phyloP scores from a whole-genome alignment of 768 basidiomycete species.

The Mrakia gelida region DNA sequence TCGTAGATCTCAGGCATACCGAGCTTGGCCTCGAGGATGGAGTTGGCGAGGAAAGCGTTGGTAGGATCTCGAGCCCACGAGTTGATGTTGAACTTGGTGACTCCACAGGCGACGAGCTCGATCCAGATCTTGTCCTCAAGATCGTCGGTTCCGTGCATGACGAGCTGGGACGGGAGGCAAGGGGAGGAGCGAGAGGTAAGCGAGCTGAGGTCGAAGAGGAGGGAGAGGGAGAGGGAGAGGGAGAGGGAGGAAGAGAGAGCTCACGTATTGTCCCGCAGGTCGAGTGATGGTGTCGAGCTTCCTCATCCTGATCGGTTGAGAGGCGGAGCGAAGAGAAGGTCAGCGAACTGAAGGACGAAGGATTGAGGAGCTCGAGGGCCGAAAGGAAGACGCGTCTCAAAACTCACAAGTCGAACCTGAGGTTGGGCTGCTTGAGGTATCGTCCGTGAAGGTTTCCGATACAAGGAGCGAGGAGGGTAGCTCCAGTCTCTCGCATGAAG shows the following conservation, averaged over 20 bases:
- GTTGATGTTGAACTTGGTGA: conserved; percentile 34
- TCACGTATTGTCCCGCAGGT: conserved; percentile 23
- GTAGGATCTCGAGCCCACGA: conserved; percentile 30
- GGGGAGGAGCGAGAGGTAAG: background rate
- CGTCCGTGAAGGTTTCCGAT: conserved; percentile 44
- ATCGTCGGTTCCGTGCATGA: conserved; percentile 45
- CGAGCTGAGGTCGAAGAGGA: background rate
- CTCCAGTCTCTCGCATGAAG: conserved; percentile 45
- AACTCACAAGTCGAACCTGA: conserved; percentile 39
- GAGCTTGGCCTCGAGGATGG: conserved; percentile 12
- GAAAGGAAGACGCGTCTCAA: conserved; percentile 10
- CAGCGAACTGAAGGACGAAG: conserved; percentile 30
- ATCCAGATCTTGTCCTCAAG: conserved; percentile 42
- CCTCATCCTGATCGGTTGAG: background rate
- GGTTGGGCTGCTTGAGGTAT: conserved; percentile 43
- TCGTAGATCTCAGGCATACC: conserved; percentile 42
- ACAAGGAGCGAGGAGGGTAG: conserved; percentile 45
- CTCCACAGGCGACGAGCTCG: conserved; percentile 42
- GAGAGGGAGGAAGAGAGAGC: background rate
- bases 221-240: background rate
- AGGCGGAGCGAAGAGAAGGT: background rate
- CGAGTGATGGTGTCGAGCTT: conserved; percentile 23
- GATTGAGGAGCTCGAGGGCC: conserved; percentile 17
- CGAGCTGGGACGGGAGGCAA: background rate
- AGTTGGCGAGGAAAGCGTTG: conserved; percentile 19